These are phyloP conservation scores for Trapa bicornis DNA, from an alignment of 345 rosid species.

Conservation along the genomic window DNA sequence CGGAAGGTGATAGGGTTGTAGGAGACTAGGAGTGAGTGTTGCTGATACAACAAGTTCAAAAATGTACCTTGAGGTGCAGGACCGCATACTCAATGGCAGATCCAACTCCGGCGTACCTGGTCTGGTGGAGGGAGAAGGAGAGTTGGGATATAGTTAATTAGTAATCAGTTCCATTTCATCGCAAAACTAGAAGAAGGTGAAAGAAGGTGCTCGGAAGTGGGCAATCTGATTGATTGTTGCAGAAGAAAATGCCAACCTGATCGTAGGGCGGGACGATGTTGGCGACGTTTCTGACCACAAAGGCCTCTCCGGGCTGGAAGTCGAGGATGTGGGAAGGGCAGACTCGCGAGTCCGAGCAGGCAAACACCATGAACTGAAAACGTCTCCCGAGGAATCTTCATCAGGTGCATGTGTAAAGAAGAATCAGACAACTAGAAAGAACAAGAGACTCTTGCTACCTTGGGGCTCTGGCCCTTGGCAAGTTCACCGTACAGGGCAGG, in stretches of 20 bases:
- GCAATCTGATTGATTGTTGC: neutral
- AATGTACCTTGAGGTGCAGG: constrained; percentile 73
- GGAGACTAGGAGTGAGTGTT: neutral
- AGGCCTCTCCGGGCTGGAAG: constrained; percentile 91
- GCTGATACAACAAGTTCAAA: neutral
- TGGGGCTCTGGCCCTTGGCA: constrained; percentile 83
- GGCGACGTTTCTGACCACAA: constrained; percentile 79
- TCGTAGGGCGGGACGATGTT: constrained; percentile 82
- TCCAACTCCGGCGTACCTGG: constrained; percentile 52
- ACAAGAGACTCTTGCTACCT: constrained; percentile 25
- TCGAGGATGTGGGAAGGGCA: constrained; percentile 85
- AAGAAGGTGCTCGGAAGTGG: too few species aligned
- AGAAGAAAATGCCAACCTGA: constrained; percentile 25
- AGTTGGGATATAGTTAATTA: neutral
- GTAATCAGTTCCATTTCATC: neutral
- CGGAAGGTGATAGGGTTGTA: neutral
- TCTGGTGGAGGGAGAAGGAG: constrained; percentile 15
- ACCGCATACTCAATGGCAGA: constrained; percentile 90
- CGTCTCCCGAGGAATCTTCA: neutral
- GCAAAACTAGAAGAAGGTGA: neutral
- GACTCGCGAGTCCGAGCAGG: constrained; percentile 93
- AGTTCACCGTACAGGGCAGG: constrained; percentile 60
- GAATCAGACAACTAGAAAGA: neutral
- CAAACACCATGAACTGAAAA: constrained; percentile 79
- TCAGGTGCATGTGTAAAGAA: neutral